Conservation (phyloP, 345 rosid species). For the Streptanthus diversifolius region DNA sequence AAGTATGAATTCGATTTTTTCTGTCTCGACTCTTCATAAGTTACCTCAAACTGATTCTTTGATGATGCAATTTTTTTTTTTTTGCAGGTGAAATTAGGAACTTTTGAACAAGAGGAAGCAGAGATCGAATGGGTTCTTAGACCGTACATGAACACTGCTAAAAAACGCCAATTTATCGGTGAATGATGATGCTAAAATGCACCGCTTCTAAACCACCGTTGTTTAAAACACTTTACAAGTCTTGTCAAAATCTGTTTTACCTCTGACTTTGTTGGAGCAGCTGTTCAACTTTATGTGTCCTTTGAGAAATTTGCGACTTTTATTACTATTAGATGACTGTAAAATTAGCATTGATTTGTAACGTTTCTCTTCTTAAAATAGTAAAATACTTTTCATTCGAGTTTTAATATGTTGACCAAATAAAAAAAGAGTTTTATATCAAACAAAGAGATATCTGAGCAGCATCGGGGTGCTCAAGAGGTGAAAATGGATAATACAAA, state of each 20-base stretch:
- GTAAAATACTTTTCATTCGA: not conserved
- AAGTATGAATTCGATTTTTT: conserved; percentile 41
- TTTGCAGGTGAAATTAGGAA: conserved; percentile 73
- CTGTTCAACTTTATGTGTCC: not conserved
- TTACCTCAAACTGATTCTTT: not conserved
- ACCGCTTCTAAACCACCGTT: not conserved
- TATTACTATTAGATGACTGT: conserved; percentile 2
- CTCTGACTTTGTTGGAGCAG: not conserved
- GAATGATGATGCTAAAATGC: conserved; percentile 38
- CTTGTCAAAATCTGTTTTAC: not conserved
- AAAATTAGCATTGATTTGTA: not conserved
- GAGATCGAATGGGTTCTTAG: conserved; percentile 72
- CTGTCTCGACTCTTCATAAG: not conserved
- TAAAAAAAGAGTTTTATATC: not conserved
- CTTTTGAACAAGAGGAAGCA: conserved; percentile 82
- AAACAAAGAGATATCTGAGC: not conserved
- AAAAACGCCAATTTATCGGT: conserved; percentile 61
- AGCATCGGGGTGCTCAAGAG: conserved; percentile 11
- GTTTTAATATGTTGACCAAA: not conserved
- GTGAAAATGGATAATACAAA: conserved; percentile 3
- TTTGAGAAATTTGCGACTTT: not conserved
- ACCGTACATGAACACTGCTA: conserved; percentile 85
- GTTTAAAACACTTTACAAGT: not conserved
- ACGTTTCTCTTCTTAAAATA: not conserved
- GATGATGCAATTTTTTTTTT: not conserved